These are phyloP conservation scores for Hypericum androsaemum DNA, from an alignment of 345 rosid species.

Conservation along the genomic window DNA sequence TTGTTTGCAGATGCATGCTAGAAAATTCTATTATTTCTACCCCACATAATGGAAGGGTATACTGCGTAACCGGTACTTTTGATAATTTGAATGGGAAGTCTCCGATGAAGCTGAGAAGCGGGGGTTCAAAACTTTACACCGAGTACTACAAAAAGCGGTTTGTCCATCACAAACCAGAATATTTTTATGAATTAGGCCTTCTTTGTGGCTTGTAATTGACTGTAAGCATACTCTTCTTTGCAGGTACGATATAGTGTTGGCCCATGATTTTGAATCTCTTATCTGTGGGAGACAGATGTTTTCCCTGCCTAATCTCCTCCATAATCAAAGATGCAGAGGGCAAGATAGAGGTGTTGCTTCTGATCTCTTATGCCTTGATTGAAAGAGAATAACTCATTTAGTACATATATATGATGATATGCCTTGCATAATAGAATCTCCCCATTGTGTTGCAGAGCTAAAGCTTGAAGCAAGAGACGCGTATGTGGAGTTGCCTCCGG, in stretches of 20 bases:
- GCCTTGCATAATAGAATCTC: conserved; percentile 11
- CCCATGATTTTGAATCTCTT: too few relatives aligned
- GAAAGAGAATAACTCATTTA: too few relatives aligned
- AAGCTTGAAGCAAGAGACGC: conserved; percentile 15
- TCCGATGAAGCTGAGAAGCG: conserved; percentile 29
- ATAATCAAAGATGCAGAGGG: too few relatives aligned
- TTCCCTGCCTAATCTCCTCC: too few relatives aligned
- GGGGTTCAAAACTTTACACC: conserved; percentile 34
- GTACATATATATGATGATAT: background rate
- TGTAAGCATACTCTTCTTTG: too few relatives aligned
- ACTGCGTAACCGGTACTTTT: conserved; percentile 40
- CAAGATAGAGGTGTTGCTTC: too few relatives aligned
- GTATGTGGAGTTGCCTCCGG: conserved; percentile 78
- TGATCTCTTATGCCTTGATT: too few relatives aligned
- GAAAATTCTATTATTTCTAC: conserved; percentile 58
- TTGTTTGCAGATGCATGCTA: conserved; percentile 38
- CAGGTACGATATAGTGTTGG: too few relatives aligned
- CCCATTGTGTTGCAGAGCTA: too few relatives aligned
- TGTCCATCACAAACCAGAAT: background rate
- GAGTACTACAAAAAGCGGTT: conserved; percentile 47
- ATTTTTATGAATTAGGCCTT: too few relatives aligned
- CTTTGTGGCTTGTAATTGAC: too few relatives aligned
- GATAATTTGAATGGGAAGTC: conserved; percentile 48
- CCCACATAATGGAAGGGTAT: conserved; percentile 57
- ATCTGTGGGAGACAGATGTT: too few relatives aligned